Percentiles rank a stretch among this genome's conserved stretches.
Conservation (phyloP, 306 rosid genomes). For the Citrullus mucosospermus region DNA sequence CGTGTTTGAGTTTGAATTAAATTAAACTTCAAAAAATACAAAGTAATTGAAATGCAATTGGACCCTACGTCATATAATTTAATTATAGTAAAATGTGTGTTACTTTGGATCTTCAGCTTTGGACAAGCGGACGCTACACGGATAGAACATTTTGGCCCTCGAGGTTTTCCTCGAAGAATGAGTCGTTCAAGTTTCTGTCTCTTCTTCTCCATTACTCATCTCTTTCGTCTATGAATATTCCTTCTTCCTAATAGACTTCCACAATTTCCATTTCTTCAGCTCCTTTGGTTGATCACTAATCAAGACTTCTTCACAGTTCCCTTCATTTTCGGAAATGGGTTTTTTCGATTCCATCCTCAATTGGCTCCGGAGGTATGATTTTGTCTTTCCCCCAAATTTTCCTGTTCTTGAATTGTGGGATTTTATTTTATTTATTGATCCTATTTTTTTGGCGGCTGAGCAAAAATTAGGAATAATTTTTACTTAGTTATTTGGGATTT, state of each 20-base stretch:
- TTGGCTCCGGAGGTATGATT: slow-evolving; percentile 80
- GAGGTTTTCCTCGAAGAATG: neutral
- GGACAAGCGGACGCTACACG: neutral
- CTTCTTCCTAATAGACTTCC: neutral
- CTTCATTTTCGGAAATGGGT: slow-evolving; percentile 37
- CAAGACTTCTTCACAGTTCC: neutral
- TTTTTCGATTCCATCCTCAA: slow-evolving; percentile 77
- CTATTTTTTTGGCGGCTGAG: slow-evolving; percentile 2
- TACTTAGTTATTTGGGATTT: neutral
- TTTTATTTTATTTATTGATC: neutral
- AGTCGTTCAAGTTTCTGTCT: neutral
- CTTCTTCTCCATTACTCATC: neutral
- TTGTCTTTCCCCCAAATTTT: neutral
- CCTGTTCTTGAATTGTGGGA: neutral
- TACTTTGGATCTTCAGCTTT: neutral
- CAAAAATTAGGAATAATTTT: neutral
- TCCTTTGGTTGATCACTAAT: neutral
- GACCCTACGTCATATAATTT: too few species aligned
- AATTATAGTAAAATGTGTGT: neutral
- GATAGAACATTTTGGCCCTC: neutral
- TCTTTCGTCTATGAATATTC: neutral
- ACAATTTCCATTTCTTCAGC: neutral
- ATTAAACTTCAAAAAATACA: too few species aligned
- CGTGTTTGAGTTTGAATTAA: too few species aligned
- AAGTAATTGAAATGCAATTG: too few species aligned